Conservation (phyloP, 2,329 filamentous ascomycete genomes). For the Colletotrichum euphorbiae region DNA sequence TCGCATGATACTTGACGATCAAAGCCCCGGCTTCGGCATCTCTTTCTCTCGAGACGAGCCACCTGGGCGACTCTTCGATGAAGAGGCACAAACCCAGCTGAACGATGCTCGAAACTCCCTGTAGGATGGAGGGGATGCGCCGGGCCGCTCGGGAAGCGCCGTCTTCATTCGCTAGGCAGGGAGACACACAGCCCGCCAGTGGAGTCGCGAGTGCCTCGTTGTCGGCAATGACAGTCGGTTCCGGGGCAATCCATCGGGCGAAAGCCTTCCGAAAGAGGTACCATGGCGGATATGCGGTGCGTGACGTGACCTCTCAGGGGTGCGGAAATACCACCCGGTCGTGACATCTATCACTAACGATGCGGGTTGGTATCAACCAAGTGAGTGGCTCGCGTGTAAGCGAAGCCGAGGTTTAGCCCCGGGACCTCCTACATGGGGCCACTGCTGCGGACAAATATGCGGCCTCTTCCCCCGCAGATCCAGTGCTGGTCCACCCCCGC, state of each 20-base stretch:
- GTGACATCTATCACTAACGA: neutral
- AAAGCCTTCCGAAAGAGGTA: conserved; percentile 24
- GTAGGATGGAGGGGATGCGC: conserved; percentile 32
- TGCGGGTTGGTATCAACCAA: neutral
- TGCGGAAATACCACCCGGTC: conserved; percentile 1
- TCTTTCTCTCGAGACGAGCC: conserved; percentile 47
- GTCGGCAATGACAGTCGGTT: conserved; percentile 3
- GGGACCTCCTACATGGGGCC: neutral
- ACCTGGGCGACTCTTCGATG: conserved; percentile 50
- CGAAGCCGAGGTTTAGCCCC: neutral
- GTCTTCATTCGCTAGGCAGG: neutral
- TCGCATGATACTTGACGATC: conserved; percentile 59
- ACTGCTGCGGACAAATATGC: neutral
- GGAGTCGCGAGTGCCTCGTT: conserved; percentile 6
- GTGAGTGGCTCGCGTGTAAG: conserved; percentile 7
- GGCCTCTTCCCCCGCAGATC: conserved; percentile 25
- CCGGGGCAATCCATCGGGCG: conserved; percentile 8
- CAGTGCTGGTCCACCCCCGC: conserved; percentile 13
- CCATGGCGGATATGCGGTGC: neutral
- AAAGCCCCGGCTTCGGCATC: conserved; percentile 48
- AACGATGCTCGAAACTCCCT: conserved; percentile 25
- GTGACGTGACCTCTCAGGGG: conserved; percentile 5
- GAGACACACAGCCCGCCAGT: neutral
- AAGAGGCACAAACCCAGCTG: conserved; percentile 34
- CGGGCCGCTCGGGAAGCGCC: conserved; percentile 15